Conservation (phyloP, 768 basidiomycete genomes). For the Cyathus striatus region DNA sequence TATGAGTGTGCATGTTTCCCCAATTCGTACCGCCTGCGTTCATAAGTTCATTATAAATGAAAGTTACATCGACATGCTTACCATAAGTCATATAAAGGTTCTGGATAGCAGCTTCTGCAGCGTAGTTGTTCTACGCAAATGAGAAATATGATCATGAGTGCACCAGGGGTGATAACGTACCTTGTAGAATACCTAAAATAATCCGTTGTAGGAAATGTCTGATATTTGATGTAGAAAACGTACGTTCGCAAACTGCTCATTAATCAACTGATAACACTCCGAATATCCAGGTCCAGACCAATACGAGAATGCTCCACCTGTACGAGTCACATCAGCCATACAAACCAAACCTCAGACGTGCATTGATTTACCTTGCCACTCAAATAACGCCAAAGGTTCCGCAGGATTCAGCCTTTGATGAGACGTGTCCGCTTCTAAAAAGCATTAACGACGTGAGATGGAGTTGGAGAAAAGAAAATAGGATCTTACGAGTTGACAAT, state of each 20-base stretch:
- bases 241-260: constrained; percentile 33
- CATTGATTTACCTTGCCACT: constrained; percentile 25
- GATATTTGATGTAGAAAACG: too few species aligned
- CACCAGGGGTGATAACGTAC: constrained; percentile 5
- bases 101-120: constrained; percentile 24
- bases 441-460: not conserved
- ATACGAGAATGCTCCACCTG: constrained; percentile 30
- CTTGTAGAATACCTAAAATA: constrained; percentile 25
- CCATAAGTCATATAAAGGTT: constrained; percentile 34
- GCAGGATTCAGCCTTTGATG: constrained; percentile 28
- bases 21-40: constrained; percentile 34
- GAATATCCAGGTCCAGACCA: constrained; percentile 31
- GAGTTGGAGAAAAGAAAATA: not conserved
- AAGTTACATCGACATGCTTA: constrained; percentile 4
- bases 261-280: constrained; percentile 26
- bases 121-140: constrained; percentile 25
- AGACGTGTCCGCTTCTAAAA: constrained; percentile 21
- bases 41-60: not conserved
- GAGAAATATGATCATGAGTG: not conserved
- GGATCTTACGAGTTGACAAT: constrained; percentile 23
- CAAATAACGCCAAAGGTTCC: constrained; percentile 29
- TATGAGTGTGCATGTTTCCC: constrained; percentile 31
- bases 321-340: not conserved
- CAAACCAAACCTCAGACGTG: not conserved
- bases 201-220: not conserved